Evolutionary conservation across 768 basidiomycete species (phyloP), one percentile per base, ranked within the genome.

Genomic region (Pleurotus citrinopileatus): DNA sequence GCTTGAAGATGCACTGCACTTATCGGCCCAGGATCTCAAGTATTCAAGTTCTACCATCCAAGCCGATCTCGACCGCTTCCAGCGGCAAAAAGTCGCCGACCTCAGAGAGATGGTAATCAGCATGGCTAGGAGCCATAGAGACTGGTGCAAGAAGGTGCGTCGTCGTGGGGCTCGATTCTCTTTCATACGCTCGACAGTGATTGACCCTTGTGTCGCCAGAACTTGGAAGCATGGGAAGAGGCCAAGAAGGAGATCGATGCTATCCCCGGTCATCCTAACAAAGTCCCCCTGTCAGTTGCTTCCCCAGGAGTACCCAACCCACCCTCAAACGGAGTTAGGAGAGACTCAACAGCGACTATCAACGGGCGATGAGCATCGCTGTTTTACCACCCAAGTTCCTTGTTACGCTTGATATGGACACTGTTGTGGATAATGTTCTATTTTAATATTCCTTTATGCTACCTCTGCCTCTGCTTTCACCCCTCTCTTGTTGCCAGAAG

Each of bases 51-150:
- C 88, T 40, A 98, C 95, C 19, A 94, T 99, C 51, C 97, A 99
- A 68, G 92, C 93, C 13, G 97, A 99, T 72, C 74, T 99, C 59
- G 97, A 99, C 71, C 83, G 97, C 46, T 99, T 99, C 72, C 97
- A 99, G 67, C 83, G 97, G 20, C 97, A 98, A 75, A 99, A 99
- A 67, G 97, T 99, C 2, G 93, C 94, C 5, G 97, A 99, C 73
- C 60, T 98, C 60, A 76, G 94, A 32, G 92, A 96, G 67, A 94
- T 99, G 94, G 74, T 88, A 34, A 91, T 98, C 57, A 83, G 82
- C 61, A 87, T 98, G 81, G 91, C 94, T 0, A 79, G 81, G 61
- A 89, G 86, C 52, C 97, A 99, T 68, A 82, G 89, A 46, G 97
- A 98, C 61, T 98, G 95, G 95, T 96, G 94, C 69, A 87, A 90